phyloP scores from a whole-genome alignment of 345 rosid genomes.

The Erodium maritimum region DNA sequence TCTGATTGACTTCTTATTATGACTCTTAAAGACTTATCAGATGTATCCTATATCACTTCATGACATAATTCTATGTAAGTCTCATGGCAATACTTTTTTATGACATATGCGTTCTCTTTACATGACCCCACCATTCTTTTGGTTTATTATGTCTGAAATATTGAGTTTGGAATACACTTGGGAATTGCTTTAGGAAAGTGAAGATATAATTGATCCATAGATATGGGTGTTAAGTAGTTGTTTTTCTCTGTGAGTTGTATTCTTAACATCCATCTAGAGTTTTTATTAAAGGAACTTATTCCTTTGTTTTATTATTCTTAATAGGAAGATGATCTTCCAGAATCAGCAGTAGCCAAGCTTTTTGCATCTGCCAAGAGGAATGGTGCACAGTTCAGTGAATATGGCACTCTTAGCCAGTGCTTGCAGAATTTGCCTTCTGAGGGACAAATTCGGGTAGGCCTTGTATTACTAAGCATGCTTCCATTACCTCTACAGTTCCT shows the following conservation, averaged over 20 bases:
- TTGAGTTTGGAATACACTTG: neutral
- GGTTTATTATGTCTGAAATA: neutral
- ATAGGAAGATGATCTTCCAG: slow-evolving; percentile 81
- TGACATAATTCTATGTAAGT: neutral
- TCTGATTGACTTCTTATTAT: neutral
- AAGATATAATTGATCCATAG: neutral
- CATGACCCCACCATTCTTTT: neutral
- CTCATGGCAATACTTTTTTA: neutral
- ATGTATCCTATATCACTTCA: neutral
- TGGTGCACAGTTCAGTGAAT: slow-evolving; percentile 30
- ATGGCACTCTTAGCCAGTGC: slow-evolving; percentile 52
- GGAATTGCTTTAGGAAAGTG: neutral
- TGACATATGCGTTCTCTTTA: neutral
- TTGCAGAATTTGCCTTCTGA: slow-evolving; percentile 79
- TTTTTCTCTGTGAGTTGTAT: neutral
- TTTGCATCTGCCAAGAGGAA: slow-evolving; percentile 74
- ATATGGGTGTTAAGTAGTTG: neutral
- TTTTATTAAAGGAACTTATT: neutral
- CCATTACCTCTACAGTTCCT: neutral
- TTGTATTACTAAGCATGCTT: slow-evolving; percentile 3
- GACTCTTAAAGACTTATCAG: neutral
- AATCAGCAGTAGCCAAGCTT: slow-evolving; percentile 87
- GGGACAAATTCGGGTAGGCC: slow-evolving; percentile 66
- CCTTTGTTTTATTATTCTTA: slow-evolving; percentile 5
- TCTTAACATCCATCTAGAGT: slow-evolving; percentile 1